Evolutionary conservation across 768 basidiomycete species (phyloP).

Genomic region (Mycena maculata): DNA sequence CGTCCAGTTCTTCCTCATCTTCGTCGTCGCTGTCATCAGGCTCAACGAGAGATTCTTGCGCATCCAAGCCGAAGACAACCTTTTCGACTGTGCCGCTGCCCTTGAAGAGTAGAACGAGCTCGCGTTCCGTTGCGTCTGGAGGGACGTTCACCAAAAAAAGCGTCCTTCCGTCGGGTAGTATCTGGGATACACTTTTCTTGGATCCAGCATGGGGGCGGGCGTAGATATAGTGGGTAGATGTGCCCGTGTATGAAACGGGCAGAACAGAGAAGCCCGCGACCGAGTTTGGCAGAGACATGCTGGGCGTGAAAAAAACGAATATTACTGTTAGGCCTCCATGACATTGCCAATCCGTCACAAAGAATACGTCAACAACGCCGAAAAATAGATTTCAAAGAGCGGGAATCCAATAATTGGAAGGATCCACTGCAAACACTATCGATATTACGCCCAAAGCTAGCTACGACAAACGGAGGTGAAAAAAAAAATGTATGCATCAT

Average conservation of each 20-base stretch:
- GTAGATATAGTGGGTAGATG: constrained; percentile 78
- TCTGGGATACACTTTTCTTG: constrained; percentile 51
- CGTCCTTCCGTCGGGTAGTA: constrained; percentile 71
- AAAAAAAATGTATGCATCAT: constrained; percentile 71
- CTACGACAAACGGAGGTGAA: too few relatives aligned
- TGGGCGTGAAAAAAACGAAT: not conserved
- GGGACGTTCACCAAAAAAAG: constrained; percentile 92
- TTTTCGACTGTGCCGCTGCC: constrained; percentile 80
- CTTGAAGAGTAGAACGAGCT: constrained; percentile 83
- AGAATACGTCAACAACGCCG: constrained; percentile 16
- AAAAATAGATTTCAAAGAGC: too few relatives aligned
- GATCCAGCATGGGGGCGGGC: constrained; percentile 71
- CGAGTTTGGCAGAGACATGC: constrained; percentile 37
- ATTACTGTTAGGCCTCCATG: constrained; percentile 3
- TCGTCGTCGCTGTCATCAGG: constrained; percentile 56
- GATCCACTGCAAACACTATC: too few relatives aligned
- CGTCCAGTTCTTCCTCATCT: constrained; percentile 54
- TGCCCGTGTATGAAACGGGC: constrained; percentile 22
- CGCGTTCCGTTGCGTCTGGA: constrained; percentile 87
- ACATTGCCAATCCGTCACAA: not conserved
- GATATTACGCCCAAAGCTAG: too few relatives aligned
- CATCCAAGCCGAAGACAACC: constrained; percentile 71
- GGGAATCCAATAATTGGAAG: too few relatives aligned
- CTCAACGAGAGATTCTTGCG: constrained; percentile 53
- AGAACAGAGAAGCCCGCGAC: constrained; percentile 39